phyloP scores from a whole-genome alignment of 805 yeast genomes.

The Jamesozyma spencerorum region DNA sequence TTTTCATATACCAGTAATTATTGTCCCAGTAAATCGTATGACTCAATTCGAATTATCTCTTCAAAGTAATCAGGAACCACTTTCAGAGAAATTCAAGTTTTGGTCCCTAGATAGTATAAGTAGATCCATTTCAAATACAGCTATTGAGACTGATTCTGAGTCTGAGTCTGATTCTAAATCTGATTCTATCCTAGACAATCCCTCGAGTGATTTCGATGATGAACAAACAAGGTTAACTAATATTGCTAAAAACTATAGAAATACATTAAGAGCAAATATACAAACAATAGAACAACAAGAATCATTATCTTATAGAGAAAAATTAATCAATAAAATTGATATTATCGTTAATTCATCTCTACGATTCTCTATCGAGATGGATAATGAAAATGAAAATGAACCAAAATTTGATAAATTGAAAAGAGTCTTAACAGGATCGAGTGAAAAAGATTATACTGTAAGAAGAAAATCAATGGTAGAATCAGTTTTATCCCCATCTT shows the following conservation, averaged over 20 bases:
- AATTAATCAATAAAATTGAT: slow-evolving; percentile 11
- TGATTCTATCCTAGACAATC: background rate
- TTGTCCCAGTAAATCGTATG: slow-evolving; percentile 24
- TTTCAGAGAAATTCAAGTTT: background rate
- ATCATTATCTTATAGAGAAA: slow-evolving; percentile 3
- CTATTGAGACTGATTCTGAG: background rate
- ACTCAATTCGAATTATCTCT: slow-evolving; percentile 17
- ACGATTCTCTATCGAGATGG: slow-evolving; percentile 17
- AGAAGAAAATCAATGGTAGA: slow-evolving; percentile 14
- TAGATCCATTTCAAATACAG: too few relatives aligned
- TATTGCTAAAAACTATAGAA: slow-evolving; percentile 15
- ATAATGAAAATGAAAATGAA: slow-evolving; percentile 7
- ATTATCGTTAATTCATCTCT: slow-evolving; percentile 17
- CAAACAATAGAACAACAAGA: slow-evolving; percentile 6
- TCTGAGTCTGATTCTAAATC: background rate
- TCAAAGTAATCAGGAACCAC: slow-evolving; percentile 2
- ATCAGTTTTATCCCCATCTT: background rate
- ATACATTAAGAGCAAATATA: slow-evolving; percentile 10
- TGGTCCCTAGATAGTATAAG: background rate
- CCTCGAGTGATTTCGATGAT: too few relatives aligned
- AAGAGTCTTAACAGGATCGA: slow-evolving; percentile 22
- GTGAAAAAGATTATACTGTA: background rate
- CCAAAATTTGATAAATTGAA: slow-evolving; percentile 17
- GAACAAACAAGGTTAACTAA: slow-evolving; percentile 5
- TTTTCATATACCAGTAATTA: slow-evolving; percentile 22